Conservation (phyloP, 768 basidiomycete genomes). For the Tylopilus rubrobrunneus region DNA sequence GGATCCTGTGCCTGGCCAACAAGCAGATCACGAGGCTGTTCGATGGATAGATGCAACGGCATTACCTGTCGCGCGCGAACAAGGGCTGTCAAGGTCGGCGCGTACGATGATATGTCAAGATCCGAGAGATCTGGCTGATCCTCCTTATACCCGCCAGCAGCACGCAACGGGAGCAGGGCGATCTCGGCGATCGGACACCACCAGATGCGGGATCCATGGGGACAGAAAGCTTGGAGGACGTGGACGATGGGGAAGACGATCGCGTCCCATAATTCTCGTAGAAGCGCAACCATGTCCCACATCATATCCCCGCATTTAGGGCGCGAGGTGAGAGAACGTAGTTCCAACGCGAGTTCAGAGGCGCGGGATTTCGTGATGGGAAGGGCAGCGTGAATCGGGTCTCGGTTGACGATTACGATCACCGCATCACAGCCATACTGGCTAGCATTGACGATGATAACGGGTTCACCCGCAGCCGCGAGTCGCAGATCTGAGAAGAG, state of each 20-base stretch:
- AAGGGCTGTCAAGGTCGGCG: no score
- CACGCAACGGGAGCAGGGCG: no score
- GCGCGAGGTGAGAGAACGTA: neutral
- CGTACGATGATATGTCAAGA: no score
- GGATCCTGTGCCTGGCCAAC: neutral
- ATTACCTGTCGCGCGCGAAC: no score
- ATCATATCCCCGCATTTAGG: neutral
- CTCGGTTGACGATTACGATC: no score
- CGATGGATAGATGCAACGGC: neutral
- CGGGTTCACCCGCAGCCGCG: no score
- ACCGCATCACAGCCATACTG: no score
- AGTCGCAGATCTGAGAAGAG: no score
- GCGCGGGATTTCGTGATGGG: neutral
- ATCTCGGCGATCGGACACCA: no score
- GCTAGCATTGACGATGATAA: no score
- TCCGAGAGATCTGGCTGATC: no score
- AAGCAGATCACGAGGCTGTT: neutral
- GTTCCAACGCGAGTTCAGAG: neutral
- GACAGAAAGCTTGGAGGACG: neutral
- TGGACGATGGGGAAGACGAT: neutral
- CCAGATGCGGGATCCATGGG: neutral
- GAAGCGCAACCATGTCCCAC: neutral
- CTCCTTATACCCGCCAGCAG: no score
- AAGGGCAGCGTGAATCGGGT: neutral
- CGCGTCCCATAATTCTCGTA: neutral